These are phyloP conservation scores for Ophiostoma montium DNA, from an alignment of 2,329 filamentous ascomycete genomes.

Conservation along the genomic window DNA sequence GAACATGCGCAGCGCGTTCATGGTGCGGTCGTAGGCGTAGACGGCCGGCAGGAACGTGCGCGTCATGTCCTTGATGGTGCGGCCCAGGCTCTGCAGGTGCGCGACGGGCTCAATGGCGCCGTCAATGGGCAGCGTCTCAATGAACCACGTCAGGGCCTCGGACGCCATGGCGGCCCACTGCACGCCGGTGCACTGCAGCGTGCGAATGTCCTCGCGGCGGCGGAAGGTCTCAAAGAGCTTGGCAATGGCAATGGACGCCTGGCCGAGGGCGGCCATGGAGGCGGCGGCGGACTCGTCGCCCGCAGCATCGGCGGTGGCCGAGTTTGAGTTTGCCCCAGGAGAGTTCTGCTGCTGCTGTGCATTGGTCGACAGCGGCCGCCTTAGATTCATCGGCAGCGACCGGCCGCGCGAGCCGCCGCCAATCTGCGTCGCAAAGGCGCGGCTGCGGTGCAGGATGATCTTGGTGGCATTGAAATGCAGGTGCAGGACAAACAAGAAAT, in stretches of 20 bases:
- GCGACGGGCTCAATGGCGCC: slow-evolving; percentile 6
- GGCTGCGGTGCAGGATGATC: slow-evolving; percentile 8
- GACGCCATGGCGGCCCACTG: slow-evolving; percentile 9
- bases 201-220: slow-evolving; percentile 6
- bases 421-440: background rate
- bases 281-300: background rate
- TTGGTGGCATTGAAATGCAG: slow-evolving; percentile 7
- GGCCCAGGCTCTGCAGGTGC: slow-evolving; percentile 5
- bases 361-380: too few relatives aligned
- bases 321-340: background rate
- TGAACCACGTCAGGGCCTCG: slow-evolving; percentile 6
- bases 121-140: slow-evolving; percentile 8
- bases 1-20: slow-evolving; percentile 3
- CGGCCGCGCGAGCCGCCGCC: background rate
- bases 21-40: slow-evolving; percentile 2
- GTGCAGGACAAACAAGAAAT: slow-evolving; percentile 10
- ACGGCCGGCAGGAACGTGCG: slow-evolving; percentile 7
- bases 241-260: slow-evolving; percentile 6
- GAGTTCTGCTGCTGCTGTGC: too few relatives aligned
- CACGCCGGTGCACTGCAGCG: slow-evolving; percentile 8
- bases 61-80: slow-evolving; percentile 9
- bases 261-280: background rate
- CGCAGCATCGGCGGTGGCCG: background rate
- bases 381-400: too few relatives aligned
- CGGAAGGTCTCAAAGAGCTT: slow-evolving; percentile 8